A percentile compares a stretch with the other conserved stretches of the same genome.
These are phyloP conservation scores for Fraxinus xanthoxyloides DNA, from an alignment of 305 asterid genomes.

Conservation along the genomic window DNA sequence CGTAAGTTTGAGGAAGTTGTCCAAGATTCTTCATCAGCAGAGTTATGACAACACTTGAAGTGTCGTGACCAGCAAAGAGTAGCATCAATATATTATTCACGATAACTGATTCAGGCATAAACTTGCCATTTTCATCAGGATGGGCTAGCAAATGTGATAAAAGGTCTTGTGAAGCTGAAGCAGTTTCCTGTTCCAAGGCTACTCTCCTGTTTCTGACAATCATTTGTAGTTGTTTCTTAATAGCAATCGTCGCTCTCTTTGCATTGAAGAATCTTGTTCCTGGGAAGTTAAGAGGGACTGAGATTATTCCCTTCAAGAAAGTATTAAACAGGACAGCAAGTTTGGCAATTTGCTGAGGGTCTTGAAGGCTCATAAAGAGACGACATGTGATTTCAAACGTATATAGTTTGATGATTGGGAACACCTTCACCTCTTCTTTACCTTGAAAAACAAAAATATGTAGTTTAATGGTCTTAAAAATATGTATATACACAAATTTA, in stretches of 20 bases:
- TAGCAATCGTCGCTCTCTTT: constrained; percentile 12
- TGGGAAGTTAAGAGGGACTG: constrained; percentile 32
- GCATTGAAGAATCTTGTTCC: constrained; percentile 30
- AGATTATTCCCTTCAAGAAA: constrained; percentile 31
- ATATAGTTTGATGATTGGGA: constrained; percentile 23
- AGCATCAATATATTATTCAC: constrained; percentile 28
- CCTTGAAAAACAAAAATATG: constrained; percentile 7
- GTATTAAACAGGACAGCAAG: constrained; percentile 22
- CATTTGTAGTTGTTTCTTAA: constrained; percentile 21
- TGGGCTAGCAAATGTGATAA: constrained; percentile 31
- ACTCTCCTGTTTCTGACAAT: constrained; percentile 22
- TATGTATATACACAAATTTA: background rate
- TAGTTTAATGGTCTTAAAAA: background rate
- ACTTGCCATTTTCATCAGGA: constrained; percentile 33
- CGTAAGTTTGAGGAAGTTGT: constrained; percentile 27
- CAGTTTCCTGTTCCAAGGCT: constrained; percentile 18
- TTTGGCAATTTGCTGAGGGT: constrained; percentile 13
- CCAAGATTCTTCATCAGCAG: constrained; percentile 28
- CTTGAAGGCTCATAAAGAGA: constrained; percentile 37
- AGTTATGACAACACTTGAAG: constrained; percentile 29
- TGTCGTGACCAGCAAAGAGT: constrained; percentile 41
- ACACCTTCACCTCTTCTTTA: constrained; percentile 23
- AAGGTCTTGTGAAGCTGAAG: constrained; percentile 33
- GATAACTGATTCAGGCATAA: constrained; percentile 32
- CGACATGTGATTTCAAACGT: constrained; percentile 35